Evolutionary conservation across 2,329 filamentous ascomycete genomes (phyloP), one percentile per base, ranked within the genome.

Genomic region (Fusarium xyrophilum): DNA sequence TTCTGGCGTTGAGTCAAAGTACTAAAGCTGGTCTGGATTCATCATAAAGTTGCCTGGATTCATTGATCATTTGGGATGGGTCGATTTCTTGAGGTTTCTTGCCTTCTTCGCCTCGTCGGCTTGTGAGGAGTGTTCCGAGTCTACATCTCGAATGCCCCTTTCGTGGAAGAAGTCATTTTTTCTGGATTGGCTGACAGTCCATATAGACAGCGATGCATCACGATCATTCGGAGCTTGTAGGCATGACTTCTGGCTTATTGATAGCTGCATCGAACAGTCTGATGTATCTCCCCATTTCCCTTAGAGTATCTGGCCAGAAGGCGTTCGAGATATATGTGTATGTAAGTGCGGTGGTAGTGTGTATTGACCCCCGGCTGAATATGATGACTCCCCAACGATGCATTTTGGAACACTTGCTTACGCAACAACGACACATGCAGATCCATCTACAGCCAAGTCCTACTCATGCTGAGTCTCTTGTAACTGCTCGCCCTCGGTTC

Each of bases 381-480:
- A 17, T 44, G 23, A 23, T 6, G 68, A 64, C 64, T 50, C 57
- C 47, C 8, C n/a, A 21, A 35, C 44, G 5, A 56, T 62, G 32
- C 36, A 51, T 56, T 42, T 21, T 8, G 3, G 30, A 27, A 65
- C 28, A 1, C 35, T 38, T 8, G 7, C 27, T 39, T 2, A 32
- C 42, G 46, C 13, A 21, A 27, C 23, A 46, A 17, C 11, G 14
- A 27, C 27, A 59, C 7, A 23, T 5, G 8, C 32, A 42, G 13
- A 25, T n/a, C 17, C 21, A 14, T 39, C 56, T 69, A 77, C 51
- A 77, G 14, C 74, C 74, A 77, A 6, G 67, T 68, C 30, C 47
- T 59, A 27, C 71, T 71, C 14, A 60, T 68, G n/a, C 74, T 77
- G 23, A 77, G 52, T 50, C 75, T 68, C 66, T 75, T 75, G 21